Percentiles rank a stretch among this genome's conserved stretches.
Conservation (phyloP, 2,329 filamentous ascomycete genomes). For the Epichloe hybrida region DNA sequence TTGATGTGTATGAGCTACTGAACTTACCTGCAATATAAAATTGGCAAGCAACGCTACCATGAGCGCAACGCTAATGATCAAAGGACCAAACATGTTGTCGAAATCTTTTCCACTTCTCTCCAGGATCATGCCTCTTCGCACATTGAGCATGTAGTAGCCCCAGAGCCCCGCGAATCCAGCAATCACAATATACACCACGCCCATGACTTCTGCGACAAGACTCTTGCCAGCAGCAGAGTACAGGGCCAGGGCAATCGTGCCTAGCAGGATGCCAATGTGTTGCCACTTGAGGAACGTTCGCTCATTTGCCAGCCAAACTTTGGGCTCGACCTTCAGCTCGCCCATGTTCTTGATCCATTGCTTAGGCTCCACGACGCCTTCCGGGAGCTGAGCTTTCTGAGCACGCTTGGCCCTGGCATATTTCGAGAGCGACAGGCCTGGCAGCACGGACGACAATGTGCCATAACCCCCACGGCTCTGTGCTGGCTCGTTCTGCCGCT, state of each 20-base stretch:
- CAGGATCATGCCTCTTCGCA: conserved; percentile 63
- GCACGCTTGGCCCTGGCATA: conserved; percentile 49
- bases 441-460: conserved; percentile 59
- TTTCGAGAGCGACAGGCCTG: conserved; percentile 68
- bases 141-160: conserved; percentile 76
- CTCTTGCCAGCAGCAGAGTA: conserved; percentile 82
- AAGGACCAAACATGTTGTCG: conserved; percentile 73
- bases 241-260: conserved; percentile 67
- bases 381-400: conserved; percentile 49
- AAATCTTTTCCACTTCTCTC: conserved; percentile 85
- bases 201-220: conserved; percentile 61
- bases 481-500: conserved; percentile 19
- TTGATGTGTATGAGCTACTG: neutral
- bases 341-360: conserved; percentile 92
- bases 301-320: conserved; percentile 98
- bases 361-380: conserved; percentile 74
- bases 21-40: conserved; percentile 71
- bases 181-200: conserved; percentile 67
- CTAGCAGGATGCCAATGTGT: conserved; percentile 80
- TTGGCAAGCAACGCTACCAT: conserved; percentile 71
- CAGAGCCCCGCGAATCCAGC: conserved; percentile 73
- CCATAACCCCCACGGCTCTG: conserved; percentile 29
- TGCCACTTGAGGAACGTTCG: conserved; percentile 98
- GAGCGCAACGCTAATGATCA: conserved; percentile 70
- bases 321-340: conserved; percentile 84